Base-by-base conservation (phyloP, 495 filamentous ascomycete species). In the Penicillium dipodomyicola region DNA sequence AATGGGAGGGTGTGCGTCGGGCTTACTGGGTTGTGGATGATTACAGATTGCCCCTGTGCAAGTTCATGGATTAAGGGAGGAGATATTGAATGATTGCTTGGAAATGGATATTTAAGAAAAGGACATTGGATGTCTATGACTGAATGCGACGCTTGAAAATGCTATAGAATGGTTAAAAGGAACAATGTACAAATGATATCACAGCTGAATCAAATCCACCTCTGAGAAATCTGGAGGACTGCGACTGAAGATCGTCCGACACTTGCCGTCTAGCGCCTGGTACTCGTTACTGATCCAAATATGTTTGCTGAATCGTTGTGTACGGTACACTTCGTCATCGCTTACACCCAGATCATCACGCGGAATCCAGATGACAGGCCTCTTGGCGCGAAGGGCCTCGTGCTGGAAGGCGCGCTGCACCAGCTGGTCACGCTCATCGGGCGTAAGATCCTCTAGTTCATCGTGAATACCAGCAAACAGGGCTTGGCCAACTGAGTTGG, bases 231-330 rank as follows among this genome's bases (percentile, higher is more conserved):
- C 94, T 12, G 94, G 94, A 48, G 94, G 94, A 65, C 88, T 88
- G 61, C 86, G 81, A 65, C 87, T 84, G 74, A 96, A 98, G 42
- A 96, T 82, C n/a, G 96, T 91, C 49, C 87, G 82, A 40, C 81
- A 84, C 72, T 89, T 92, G 52, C 84, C 85, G 74, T 96, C 91
- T 58, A 97, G 75, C 20, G 89, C 89, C 37, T 92, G 88, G 57
- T 89, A 90, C 70, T 94, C 87, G 72, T 97, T 98, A 64, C 87
- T 92, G 65, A 97, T 89, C 90, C 93, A 97, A 52, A 98, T 86
- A 64, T 91, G 84, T 62, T 86, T 81, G 59, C 85, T 91, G 64
- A 90, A 90, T 58, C 82, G 80, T 56, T 84, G 78, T 15, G 91
- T 96, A 43, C 90, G 76, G 64, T 74, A 79, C 19, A 98, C 83